These are phyloP conservation scores for Pyrenopolyporus hunteri DNA, from an alignment of 495 filamentous ascomycete genomes.

Conservation along the genomic window DNA sequence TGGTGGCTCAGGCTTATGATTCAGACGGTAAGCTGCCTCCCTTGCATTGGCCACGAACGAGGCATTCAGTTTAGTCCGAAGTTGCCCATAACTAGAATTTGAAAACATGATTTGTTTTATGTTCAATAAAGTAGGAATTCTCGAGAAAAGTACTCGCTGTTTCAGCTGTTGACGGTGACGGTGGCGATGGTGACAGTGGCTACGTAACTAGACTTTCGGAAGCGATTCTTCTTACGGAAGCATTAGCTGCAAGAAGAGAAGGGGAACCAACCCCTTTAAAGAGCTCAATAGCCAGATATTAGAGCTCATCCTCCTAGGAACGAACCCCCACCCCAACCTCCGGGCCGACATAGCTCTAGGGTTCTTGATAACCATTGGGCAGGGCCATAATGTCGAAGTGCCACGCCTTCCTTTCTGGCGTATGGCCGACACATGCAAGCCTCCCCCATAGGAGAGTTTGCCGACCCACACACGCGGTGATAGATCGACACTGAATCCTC, in stretches of 20 bases:
- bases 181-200: conserved; percentile 4
- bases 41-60: conserved; percentile 4
- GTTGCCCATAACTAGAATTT: not conserved
- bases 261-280: conserved; percentile 31
- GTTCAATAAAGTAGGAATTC: conserved; percentile 3
- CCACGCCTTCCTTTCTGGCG: conserved; percentile 32
- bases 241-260: conserved; percentile 5
- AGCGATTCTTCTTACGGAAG: not conserved
- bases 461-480: conserved; percentile 40
- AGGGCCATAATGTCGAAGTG: conserved; percentile 25
- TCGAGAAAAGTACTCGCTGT: not conserved
- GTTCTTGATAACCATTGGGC: conserved; percentile 27
- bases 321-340: conserved; percentile 29
- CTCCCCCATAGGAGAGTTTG: conserved; percentile 32
- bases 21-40: conserved; percentile 4
- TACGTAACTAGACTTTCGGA: conserved; percentile 7
- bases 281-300: conserved; percentile 12
- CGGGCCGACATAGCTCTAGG: conserved; percentile 32
- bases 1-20: conserved; percentile 34
- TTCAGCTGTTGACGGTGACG: not conserved
- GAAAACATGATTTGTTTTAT: conserved; percentile 16
- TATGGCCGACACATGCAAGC: conserved; percentile 28
- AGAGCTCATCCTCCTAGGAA: conserved; percentile 18
- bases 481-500: conserved; percentile 37
- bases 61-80: not conserved